These are phyloP conservation scores for Kwoniella sp. DNA, from an alignment of 768 basidiomycete species.

Conservation along the genomic window DNA sequence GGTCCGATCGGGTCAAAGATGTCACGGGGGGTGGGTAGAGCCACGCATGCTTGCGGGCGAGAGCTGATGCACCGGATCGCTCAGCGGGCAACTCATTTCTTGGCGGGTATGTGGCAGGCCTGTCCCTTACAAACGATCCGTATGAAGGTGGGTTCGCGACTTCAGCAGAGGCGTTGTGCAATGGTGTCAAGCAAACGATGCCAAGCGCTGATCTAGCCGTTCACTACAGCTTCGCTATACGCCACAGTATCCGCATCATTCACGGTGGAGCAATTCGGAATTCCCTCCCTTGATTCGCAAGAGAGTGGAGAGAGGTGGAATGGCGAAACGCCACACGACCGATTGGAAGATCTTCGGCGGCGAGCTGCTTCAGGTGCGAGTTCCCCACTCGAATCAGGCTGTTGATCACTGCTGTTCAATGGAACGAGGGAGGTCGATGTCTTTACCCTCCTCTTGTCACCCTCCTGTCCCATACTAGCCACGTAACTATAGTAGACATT, in stretches of 20 bases:
- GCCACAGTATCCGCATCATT: slow-evolving; percentile 42
- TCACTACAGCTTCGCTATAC: slow-evolving; percentile 30
- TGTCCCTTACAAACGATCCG: slow-evolving; percentile 20
- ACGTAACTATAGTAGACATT: no score
- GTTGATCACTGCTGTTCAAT: no score
- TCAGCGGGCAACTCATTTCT: slow-evolving; percentile 42
- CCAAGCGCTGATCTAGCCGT: not conserved
- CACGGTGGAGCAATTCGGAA: slow-evolving; percentile 37
- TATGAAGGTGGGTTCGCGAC: slow-evolving; percentile 26
- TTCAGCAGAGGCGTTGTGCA: no score
- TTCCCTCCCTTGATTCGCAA: slow-evolving; percentile 14
- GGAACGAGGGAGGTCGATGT: no score
- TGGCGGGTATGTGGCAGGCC: slow-evolving; percentile 39
- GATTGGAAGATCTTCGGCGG: slow-evolving; percentile 19
- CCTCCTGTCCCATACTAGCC: no score
- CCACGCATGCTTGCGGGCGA: not conserved
- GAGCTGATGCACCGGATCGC: not conserved
- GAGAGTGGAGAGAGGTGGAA: slow-evolving; percentile 28
- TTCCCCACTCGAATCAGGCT: no score
- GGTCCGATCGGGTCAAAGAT: slow-evolving; percentile 28
- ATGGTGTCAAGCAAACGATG: not conserved
- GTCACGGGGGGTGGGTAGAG: slow-evolving; percentile 39
- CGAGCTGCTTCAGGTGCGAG: slow-evolving; percentile 3
- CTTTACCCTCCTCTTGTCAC: no score
- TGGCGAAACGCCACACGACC: slow-evolving; percentile 19